Conservation (phyloP, 257 asterid species). For the Solanum appendiculatum region DNA sequence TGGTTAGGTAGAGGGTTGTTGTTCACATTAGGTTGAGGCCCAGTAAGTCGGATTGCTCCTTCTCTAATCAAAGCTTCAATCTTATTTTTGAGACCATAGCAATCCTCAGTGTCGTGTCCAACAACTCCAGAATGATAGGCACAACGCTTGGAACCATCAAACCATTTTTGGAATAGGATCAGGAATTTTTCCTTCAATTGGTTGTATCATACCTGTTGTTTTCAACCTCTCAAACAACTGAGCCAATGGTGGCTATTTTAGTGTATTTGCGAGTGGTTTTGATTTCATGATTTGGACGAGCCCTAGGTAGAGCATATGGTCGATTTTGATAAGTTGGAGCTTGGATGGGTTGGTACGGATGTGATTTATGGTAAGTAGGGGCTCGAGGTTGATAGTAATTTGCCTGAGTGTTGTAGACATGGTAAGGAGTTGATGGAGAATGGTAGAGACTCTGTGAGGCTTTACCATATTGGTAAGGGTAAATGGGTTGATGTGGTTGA, state of each 20-base stretch:
- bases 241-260: background rate
- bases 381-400: background rate
- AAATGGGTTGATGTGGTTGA: background rate
- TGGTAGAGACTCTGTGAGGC: background rate
- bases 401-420: background rate
- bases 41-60: background rate
- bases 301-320: background rate
- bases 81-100: background rate
- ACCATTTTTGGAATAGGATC: background rate
- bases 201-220: background rate
- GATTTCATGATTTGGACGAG: background rate
- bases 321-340: background rate
- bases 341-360: background rate
- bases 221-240: background rate
- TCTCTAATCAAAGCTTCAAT: too few species aligned
- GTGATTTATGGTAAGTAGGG: background rate
- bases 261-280: background rate
- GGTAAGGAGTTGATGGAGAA: background rate
- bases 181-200: background rate
- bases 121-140: background rate
- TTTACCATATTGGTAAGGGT: background rate
- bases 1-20: background rate
- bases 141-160: background rate
- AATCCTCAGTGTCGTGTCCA: background rate
- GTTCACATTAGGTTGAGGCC: background rate